phyloP scores from a whole-genome alignment of 805 yeast genomes.

The Zygoascus bituminiphila region DNA sequence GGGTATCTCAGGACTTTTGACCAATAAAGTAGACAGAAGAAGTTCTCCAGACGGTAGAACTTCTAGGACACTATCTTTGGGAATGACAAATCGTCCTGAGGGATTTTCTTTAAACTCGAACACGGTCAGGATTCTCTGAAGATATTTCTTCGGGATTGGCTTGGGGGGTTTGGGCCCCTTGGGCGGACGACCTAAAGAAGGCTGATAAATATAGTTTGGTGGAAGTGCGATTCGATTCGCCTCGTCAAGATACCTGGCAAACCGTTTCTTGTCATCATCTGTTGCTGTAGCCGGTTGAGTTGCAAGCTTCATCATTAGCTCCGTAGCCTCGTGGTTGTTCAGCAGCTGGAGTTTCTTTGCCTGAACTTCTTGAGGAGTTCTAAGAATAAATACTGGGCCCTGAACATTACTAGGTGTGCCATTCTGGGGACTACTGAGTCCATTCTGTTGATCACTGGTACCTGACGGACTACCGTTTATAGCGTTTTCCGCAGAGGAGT shows the following conservation, averaged over 20 bases:
- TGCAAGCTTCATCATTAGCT: neutral
- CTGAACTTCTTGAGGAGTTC: neutral
- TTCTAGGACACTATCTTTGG: conserved; percentile 72
- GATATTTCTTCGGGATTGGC: conserved; percentile 43
- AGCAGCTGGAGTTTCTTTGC: conserved; percentile 1
- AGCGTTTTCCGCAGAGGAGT: too few species aligned
- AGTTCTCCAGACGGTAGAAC: conserved; percentile 27
- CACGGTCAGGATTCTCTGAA: conserved; percentile 61
- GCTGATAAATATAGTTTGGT: neutral
- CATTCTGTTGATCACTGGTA: too few species aligned
- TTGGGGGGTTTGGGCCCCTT: conserved; percentile 8
- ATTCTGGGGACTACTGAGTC: too few species aligned
- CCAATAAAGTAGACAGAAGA: conserved; percentile 32
- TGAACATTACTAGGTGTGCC: neutral
- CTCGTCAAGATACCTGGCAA: neutral
- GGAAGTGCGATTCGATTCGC: neutral
- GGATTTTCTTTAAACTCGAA: conserved; percentile 82
- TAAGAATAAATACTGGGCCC: neutral
- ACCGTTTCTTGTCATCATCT: neutral
- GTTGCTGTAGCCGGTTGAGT: neutral
- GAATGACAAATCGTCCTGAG: conserved; percentile 62
- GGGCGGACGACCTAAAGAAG: neutral
- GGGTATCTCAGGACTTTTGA: conserved; percentile 14
- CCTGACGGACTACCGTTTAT: too few species aligned
- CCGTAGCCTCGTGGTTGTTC: neutral